Evolutionary conservation across 257 asterid genomes (phyloP).

Genomic region (Solanum phureja): DNA sequence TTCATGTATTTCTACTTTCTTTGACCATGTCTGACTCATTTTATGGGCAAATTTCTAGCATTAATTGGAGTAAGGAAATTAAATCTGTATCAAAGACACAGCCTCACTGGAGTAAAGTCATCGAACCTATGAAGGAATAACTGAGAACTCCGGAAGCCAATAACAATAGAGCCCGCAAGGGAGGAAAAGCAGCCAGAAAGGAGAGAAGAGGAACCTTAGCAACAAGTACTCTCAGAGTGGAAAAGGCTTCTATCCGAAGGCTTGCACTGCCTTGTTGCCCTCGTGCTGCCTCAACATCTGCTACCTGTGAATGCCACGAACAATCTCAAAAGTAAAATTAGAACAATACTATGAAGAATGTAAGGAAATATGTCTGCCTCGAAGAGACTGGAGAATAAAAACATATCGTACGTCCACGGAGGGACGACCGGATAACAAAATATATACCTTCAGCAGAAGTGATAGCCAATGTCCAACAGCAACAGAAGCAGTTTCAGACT

Average conservation of each 20-base stretch:
- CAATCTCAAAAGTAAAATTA: neutral
- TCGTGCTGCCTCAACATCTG: conserved; percentile 74
- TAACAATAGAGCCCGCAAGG: neutral
- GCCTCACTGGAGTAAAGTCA: neutral
- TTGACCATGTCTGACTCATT: neutral
- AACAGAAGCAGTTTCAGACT: conserved; percentile 84
- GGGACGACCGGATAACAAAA: neutral
- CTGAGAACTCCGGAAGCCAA: neutral
- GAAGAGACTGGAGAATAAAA: neutral
- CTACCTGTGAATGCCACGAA: conserved; percentile 51
- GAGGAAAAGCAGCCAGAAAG: neutral
- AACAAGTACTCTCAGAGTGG: conserved; percentile 69
- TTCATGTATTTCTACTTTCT: neutral
- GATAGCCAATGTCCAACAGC: conserved; percentile 97
- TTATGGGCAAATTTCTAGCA: neutral
- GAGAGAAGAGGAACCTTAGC: conserved; percentile 50
- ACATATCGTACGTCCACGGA: neutral
- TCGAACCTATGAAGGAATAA: neutral
- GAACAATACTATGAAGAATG: neutral
- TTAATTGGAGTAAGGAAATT: neutral
- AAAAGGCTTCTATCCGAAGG: conserved; percentile 78
- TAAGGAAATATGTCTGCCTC: neutral
- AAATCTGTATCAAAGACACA: neutral
- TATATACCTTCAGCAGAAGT: conserved; percentile 80
- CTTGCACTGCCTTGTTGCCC: conserved; percentile 86